Evolutionary conservation across 2,329 filamentous ascomycete genomes (phyloP).

Genomic region (Aspergillus sp.): DNA sequence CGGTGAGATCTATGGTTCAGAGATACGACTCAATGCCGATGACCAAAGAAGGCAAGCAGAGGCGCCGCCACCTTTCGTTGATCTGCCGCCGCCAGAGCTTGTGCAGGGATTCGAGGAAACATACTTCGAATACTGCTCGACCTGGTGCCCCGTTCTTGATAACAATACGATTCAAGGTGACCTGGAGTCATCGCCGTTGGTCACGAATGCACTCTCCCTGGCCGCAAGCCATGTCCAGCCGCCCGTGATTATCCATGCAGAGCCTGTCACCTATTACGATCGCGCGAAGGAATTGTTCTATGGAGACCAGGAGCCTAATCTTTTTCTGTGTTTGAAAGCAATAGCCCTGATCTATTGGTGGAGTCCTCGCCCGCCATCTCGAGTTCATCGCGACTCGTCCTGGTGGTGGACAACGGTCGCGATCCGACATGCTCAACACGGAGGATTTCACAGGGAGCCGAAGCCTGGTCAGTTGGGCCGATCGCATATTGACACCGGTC

Average conservation of each 20-base stretch:
- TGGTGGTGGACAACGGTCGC: conserved; percentile 50
- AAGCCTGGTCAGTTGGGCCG: conserved; percentile 17
- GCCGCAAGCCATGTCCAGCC: conserved; percentile 45
- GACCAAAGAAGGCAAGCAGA: conserved; percentile 6
- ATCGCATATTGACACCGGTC: conserved; percentile 22
- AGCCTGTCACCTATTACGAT: conserved; percentile 42
- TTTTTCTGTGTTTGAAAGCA: conserved; percentile 37
- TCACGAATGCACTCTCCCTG: conserved; percentile 36
- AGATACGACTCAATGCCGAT: conserved; percentile 13
- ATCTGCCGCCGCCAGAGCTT: conserved; percentile 8
- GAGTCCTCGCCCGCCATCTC: conserved; percentile 39
- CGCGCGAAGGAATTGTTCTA: conserved; percentile 43
- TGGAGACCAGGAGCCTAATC: conserved; percentile 41
- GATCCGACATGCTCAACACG: conserved; percentile 47
- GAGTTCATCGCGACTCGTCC: conserved; percentile 41
- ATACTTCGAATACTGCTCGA: conserved; percentile 8
- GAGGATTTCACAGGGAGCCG: conserved; percentile 46
- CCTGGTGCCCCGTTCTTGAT: conserved; percentile 13
- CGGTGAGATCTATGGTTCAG: conserved; percentile 8
- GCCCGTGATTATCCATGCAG: conserved; percentile 41
- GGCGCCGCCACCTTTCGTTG: not conserved
- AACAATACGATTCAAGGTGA: conserved; percentile 5
- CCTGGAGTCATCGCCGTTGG: conserved; percentile 7
- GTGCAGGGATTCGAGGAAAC: conserved; percentile 16
- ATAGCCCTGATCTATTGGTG: conserved; percentile 48